Evolutionary conservation across 176 grass and related monocot genomes (phyloP), one percentile per base, ranked within the genome.

Genomic region (Avena sativa): DNA sequence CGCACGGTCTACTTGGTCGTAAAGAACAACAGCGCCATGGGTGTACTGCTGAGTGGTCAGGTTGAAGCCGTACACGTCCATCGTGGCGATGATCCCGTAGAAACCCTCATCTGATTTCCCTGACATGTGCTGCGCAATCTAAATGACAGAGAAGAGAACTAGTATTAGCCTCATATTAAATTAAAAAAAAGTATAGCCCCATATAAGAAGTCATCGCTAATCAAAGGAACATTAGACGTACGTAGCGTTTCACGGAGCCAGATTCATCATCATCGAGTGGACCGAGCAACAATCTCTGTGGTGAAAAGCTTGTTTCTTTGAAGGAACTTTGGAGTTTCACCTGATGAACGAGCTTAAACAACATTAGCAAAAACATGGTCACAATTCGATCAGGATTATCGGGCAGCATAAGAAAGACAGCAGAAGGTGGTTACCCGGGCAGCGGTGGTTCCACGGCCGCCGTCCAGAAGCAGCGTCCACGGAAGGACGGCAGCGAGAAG

Each of bases 1-100:
- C 67, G 14, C 34, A 3, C 30, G 6, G 64, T 34, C 28, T 15
- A 11, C 30, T 8, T 8, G 30, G 16, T 20, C 34, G 8, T 9
- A 4, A 16, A 70, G 32, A 15, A 10, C 1, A 19, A 70, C 4
- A 0, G 34, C 36, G 67, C 67, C 32, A 34, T 6, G 3, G 8
- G 67, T 70, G 15, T 4, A 19, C 67, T 70, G 67, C 67, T 70
- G 16, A 12, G 67, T 40, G 67, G 8, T 38, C 34, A 70, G 16
- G 67, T 20, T 70, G 34, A 70, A 43, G 34, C 38, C 38, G 67
- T 20, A 70, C 34, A 70, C 67, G 34, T 70, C 67, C 67, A 70
- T 70, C 2, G 67, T 70, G 34, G 34, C 67, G 3, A 20, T 43
- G 34, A 70, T 10, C 8, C 67, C 67, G 34, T 70, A 70, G 67